Evolutionary conservation across 2,329 filamentous ascomycete species (phyloP).

Genomic region (Apiospora arundinis): DNA sequence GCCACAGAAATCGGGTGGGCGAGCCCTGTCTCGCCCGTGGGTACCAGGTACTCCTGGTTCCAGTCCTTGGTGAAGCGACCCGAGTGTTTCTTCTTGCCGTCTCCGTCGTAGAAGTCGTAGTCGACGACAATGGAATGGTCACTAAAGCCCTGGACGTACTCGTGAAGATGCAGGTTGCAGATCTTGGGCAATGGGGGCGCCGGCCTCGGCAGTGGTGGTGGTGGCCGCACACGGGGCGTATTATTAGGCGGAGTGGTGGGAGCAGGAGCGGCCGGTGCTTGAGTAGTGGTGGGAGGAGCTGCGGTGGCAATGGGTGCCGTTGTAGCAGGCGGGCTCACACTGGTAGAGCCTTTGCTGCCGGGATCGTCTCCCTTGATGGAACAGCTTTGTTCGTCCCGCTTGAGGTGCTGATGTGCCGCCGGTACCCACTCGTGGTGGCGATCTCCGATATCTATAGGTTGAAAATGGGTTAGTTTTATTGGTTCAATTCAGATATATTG

Average conservation of each 20-base stretch:
- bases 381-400: not conserved
- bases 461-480: no score
- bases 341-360: not conserved
- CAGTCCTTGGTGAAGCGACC: conserved; percentile 1
- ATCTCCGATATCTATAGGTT: conserved; percentile 14
- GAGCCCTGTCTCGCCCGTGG: conserved; percentile 2
- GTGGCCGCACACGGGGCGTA: not conserved
- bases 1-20: not conserved
- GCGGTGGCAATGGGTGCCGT: not conserved
- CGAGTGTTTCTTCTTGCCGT: not conserved
- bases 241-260: no score
- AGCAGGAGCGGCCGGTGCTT: no score
- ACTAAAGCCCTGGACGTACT: not conserved
- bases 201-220: not conserved
- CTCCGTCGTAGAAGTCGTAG: conserved; percentile 1
- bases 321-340: not conserved
- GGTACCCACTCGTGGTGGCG: not conserved
- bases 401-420: not conserved
- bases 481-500: no score
- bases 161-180: conserved; percentile 19
- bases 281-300: not conserved
- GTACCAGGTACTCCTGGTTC: conserved; percentile 9
- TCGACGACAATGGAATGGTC: not conserved
- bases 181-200: not conserved
- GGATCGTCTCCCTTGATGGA: not conserved